A percentile compares a stretch with the other conserved stretches of the same genome.
phyloP scores from a whole-genome alignment of 139 green algal species.

The Chlorella vulgaris region DNA sequence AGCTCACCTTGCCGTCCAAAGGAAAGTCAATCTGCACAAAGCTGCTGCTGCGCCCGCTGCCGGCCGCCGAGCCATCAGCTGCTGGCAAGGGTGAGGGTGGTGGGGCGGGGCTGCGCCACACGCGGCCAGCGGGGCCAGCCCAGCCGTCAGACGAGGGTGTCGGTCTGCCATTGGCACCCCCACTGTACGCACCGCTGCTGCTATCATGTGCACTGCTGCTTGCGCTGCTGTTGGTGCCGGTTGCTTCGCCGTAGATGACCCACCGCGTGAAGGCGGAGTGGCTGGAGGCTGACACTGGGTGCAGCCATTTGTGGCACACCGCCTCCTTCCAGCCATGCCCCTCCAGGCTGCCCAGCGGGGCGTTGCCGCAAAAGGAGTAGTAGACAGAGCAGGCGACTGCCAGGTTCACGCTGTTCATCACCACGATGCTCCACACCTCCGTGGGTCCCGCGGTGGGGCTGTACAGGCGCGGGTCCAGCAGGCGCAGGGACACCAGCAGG shows the following conservation, averaged over 20 bases:
- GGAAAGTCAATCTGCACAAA: slow-evolving; percentile 15
- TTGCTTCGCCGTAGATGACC: slow-evolving; percentile 74
- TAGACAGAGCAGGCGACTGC: slow-evolving; percentile 72
- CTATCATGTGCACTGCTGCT: not conserved
- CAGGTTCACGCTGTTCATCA: slow-evolving; percentile 77
- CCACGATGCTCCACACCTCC: slow-evolving; percentile 52
- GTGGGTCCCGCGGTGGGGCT: not conserved
- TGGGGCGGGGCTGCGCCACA: not conserved
- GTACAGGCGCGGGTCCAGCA: slow-evolving; percentile 40
- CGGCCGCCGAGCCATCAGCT: not conserved
- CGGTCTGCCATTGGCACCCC: not conserved
- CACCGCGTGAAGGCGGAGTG: slow-evolving; percentile 74
- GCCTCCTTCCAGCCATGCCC: slow-evolving; percentile 24
- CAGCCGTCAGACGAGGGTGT: not conserved
- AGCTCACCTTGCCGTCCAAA: slow-evolving; percentile 19
- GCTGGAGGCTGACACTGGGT: slow-evolving; percentile 61
- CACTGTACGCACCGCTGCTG: not conserved
- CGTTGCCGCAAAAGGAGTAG: slow-evolving; percentile 81
- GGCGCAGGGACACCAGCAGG: slow-evolving; percentile 42
- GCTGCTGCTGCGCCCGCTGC: not conserved
- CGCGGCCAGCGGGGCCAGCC: not conserved
- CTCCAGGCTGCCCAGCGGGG: not conserved
- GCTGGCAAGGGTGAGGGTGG: not conserved
- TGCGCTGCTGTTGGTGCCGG: slow-evolving; percentile 11
- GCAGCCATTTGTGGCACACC: slow-evolving; percentile 77